Base-by-base conservation (phyloP, 2,329 filamentous ascomycete genomes). In the Fusarium sp. region DNA sequence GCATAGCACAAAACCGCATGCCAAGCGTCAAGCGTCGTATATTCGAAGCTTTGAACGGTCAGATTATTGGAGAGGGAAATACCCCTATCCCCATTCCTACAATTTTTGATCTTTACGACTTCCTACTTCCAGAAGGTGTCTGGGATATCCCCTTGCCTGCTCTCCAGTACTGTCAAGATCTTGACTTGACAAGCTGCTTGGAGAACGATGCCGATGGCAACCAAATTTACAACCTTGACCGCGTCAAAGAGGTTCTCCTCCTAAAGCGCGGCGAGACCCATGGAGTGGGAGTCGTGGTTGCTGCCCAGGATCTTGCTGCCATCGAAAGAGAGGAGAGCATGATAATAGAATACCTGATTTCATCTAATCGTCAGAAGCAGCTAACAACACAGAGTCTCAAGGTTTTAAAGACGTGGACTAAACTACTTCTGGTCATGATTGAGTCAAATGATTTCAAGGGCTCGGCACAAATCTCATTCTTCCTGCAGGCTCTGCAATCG, bases 31-130 rank as follows among this genome's bases (percentile, higher is more conserved):
- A 93, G 77, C 83, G 89, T 58, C 85, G 89, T 9, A 88, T 92
- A 7, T 88, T 90, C 48, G 88, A 90, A 63, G 88, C 93, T 1
- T 83, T 98, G n/a, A 88, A 94, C 44, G 96, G 96, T 7, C 89
- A 91, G 43, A 89, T 93, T 10, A 84, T 88, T 13, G 83, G 89
- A 19, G 87, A 91, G 16, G 88, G 88, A 62, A 90, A 91, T 49
- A 88, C 92, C 56, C 83, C 89, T 7, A 83, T 91, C 39, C 82
- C 84, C 28, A 91, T 93, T 61, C 86, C 91, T 1, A 94, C 92
- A 6, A 87, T 98, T 9, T 97, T 98, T 75, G 94, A 98, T 70
- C 85, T 98, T 23, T 96, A 97, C 74, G 96, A 99, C 80, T 98
- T 98, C 75, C 87, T 96, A 63, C 79, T 86, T 4, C 77, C 84